Percentiles rank a stretch among this genome's conserved stretches.
phyloP scores from a whole-genome alignment of 176 grass and related monocot genomes.

The Rhipidocladum racemiflorum region DNA sequence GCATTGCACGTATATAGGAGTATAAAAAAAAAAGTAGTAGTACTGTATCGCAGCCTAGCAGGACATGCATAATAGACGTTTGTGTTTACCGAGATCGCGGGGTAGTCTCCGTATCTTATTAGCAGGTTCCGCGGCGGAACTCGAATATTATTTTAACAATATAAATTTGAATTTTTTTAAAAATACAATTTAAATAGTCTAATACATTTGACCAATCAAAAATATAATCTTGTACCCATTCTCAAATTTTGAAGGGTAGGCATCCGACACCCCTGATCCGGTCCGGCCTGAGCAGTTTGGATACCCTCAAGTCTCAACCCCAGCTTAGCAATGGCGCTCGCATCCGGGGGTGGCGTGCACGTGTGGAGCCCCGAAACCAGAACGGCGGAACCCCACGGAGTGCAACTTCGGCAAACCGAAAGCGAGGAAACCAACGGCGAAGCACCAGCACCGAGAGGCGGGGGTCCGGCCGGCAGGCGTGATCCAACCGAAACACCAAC shows the following conservation, averaged over 20 bases:
- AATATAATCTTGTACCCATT: no score
- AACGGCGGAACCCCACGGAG: not conserved
- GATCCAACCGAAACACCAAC: not conserved
- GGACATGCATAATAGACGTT: not conserved
- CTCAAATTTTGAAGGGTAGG: no score
- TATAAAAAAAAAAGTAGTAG: not conserved
- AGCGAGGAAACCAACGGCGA: not conserved
- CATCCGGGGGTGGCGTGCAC: not conserved
- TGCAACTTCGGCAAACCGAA: conserved; percentile 22
- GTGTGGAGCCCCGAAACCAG: not conserved
- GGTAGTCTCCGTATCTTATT: not conserved
- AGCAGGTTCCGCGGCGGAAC: no score
- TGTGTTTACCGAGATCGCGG: conserved; percentile 11
- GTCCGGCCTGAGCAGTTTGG: conserved; percentile 9
- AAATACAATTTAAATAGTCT: no score
- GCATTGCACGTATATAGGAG: not conserved
- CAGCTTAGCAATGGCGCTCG: not conserved
- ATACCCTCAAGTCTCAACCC: not conserved
- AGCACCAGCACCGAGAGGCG: not conserved
- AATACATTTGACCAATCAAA: no score
- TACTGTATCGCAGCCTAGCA: not conserved
- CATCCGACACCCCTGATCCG: no score
- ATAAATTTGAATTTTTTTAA: no score
- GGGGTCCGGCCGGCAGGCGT: conserved; percentile 2
- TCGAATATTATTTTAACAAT: no score